These are phyloP conservation scores for Annona cherimola DNA, from an alignment of 164 flowering plant genomes.

Conservation along the genomic window DNA sequence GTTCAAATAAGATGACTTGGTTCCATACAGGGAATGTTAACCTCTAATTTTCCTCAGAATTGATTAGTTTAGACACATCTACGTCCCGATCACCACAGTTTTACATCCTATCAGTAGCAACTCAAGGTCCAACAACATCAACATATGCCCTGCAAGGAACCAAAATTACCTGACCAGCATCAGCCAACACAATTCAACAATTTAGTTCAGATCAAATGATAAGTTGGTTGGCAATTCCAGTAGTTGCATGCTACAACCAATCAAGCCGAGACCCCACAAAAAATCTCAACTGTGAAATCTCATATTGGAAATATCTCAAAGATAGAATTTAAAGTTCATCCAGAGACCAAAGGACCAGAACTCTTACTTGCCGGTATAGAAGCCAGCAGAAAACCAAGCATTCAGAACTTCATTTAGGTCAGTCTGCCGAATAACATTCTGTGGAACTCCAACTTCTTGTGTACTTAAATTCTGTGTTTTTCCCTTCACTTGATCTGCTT, in stretches of 20 bases:
- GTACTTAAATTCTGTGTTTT: neutral
- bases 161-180: too few relatives aligned
- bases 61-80: too few relatives aligned
- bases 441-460: slow-evolving; percentile 11
- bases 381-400: slow-evolving; percentile 86
- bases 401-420: slow-evolving; percentile 51
- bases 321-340: neutral
- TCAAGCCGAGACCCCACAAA: too few relatives aligned
- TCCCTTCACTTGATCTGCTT: neutral
- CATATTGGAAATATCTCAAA: neutral
- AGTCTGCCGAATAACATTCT: slow-evolving; percentile 30
- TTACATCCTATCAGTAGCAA: neutral
- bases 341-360: neutral
- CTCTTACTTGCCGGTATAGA: slow-evolving; percentile 71
- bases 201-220: too few relatives aligned
- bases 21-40: too few relatives aligned
- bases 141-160: neutral
- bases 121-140: neutral
- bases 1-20: too few relatives aligned
- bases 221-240: too few relatives aligned
- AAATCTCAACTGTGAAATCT: neutral
- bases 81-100: neutral
- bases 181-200: too few relatives aligned
- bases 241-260: too few relatives aligned
- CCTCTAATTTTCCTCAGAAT: too few relatives aligned